These are phyloP conservation scores for Citrus sinensis DNA, from an alignment of 345 rosid species.

Conservation along the genomic window DNA sequence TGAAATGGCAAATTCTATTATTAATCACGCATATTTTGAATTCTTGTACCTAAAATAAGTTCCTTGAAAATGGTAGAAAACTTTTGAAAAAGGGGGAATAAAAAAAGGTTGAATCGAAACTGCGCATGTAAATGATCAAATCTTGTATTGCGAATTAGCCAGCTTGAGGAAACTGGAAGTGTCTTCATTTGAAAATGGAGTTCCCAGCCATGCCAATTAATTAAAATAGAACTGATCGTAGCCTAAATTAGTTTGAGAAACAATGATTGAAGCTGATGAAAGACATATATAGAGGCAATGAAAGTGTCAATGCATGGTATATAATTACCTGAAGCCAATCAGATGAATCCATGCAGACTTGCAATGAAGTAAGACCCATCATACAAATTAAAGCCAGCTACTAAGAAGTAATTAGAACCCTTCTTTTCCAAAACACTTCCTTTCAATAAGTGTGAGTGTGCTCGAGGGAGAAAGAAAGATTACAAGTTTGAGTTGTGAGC, in stretches of 20 bases:
- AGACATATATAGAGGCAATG: not conserved
- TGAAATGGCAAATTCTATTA: not conserved
- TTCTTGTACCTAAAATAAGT: not conserved
- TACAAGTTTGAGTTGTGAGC: conserved; percentile 3
- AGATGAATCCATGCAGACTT: conserved; percentile 92
- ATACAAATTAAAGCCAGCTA: not conserved
- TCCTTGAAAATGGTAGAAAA: not conserved
- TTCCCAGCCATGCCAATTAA: not conserved
- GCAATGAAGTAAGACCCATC: conserved; percentile 79
- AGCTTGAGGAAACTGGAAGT: not conserved
- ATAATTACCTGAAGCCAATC: conserved; percentile 85
- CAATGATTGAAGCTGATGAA: not conserved
- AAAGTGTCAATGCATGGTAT: conserved; percentile 6
- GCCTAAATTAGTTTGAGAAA: not conserved
- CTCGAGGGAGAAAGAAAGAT: not conserved
- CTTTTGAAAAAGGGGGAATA: not conserved
- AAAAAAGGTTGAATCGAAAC: not conserved
- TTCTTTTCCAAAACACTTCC: not conserved
- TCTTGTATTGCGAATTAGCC: not conserved
- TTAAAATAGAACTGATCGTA: not conserved
- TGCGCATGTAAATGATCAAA: not conserved
- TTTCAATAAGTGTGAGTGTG: not conserved
- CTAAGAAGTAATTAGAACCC: not conserved
- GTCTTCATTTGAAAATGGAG: not conserved
- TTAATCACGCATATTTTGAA: not conserved